Conservation (phyloP, 139 green algal species). For the Diplosphaera chodatii region DNA sequence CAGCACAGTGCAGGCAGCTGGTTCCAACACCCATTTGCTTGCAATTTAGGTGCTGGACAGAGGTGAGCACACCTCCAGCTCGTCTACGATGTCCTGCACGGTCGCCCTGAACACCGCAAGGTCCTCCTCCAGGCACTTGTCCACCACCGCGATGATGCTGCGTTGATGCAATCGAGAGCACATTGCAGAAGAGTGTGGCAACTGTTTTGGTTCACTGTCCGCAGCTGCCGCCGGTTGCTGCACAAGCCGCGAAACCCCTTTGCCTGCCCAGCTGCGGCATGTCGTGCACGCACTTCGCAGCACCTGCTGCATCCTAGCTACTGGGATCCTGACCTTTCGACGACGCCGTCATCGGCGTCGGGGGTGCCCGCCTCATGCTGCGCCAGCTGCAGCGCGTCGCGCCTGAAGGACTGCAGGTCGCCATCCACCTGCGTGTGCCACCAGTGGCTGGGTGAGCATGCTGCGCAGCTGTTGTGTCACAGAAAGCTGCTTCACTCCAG, state of each 20-base stretch:
- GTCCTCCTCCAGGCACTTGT: slow-evolving; percentile 53
- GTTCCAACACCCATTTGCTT: no score
- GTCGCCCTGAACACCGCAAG: slow-evolving; percentile 49
- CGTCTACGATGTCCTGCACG: slow-evolving; percentile 56
- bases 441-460: no score
- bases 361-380: slow-evolving; percentile 1
- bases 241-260: no score
- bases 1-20: no score
- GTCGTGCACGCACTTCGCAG: no score
- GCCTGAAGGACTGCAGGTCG: slow-evolving; percentile 32
- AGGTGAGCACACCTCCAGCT: slow-evolving; percentile 65
- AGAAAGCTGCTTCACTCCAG: neutral
- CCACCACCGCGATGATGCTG: slow-evolving; percentile 37
- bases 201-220: no score
- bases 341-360: slow-evolving; percentile 14
- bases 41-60: no score
- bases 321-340: neutral
- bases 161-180: neutral
- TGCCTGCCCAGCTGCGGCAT: no score
- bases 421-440: slow-evolving; percentile 18
- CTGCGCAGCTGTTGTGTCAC: no score
- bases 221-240: no score
- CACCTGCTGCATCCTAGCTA: no score
- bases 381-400: slow-evolving; percentile 11
- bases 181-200: no score